Evolutionary conservation across 2,329 filamentous ascomycete species (phyloP).

Genomic region (Bipolaris victoriae): DNA sequence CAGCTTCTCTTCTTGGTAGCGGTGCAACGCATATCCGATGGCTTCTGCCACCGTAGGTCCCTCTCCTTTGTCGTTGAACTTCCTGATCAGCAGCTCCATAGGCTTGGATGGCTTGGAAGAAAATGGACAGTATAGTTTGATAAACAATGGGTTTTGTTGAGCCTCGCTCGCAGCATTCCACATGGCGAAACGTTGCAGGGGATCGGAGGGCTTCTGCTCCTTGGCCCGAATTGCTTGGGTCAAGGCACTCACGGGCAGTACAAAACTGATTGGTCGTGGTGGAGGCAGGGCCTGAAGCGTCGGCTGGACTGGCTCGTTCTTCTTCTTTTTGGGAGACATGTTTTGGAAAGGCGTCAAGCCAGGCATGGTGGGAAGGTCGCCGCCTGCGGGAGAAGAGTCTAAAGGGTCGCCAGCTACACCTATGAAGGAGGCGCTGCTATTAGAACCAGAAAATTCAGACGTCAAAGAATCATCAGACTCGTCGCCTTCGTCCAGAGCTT

Average conservation of each 20-base stretch:
- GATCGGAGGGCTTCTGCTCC: slow-evolving; percentile 70
- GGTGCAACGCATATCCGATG: slow-evolving; percentile 79
- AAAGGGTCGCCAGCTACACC: slow-evolving; percentile 67
- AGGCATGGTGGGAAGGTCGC: slow-evolving; percentile 51
- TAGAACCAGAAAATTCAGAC: slow-evolving; percentile 51
- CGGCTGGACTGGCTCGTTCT: slow-evolving; percentile 51
- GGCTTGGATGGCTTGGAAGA: slow-evolving; percentile 69
- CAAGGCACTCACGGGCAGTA: slow-evolving; percentile 72
- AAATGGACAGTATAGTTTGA: slow-evolving; percentile 79
- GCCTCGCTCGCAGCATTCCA: slow-evolving; percentile 79
- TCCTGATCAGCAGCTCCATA: slow-evolving; percentile 73
- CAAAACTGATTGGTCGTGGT: slow-evolving; percentile 72
- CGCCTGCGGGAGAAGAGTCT: slow-evolving; percentile 59
- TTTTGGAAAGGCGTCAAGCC: slow-evolving; percentile 51
- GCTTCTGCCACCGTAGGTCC: slow-evolving; percentile 77
- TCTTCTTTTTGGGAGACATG: slow-evolving; percentile 67
- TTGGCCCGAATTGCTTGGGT: slow-evolving; percentile 76
- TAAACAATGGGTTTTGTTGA: slow-evolving; percentile 67
- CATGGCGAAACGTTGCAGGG: slow-evolving; percentile 77
- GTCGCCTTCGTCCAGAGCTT: slow-evolving; percentile 50
- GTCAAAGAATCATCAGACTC: slow-evolving; percentile 50
- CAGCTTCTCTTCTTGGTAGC: slow-evolving; percentile 77
- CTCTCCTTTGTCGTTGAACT: slow-evolving; percentile 71
- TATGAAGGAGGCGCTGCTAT: slow-evolving; percentile 73
- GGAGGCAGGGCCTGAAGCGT: slow-evolving; percentile 72